A percentile compares a stretch with the other conserved stretches of the same genome.
Conservation (phyloP, 2,329 filamentous ascomycete genomes). For the Elsinoe necatrix region DNA sequence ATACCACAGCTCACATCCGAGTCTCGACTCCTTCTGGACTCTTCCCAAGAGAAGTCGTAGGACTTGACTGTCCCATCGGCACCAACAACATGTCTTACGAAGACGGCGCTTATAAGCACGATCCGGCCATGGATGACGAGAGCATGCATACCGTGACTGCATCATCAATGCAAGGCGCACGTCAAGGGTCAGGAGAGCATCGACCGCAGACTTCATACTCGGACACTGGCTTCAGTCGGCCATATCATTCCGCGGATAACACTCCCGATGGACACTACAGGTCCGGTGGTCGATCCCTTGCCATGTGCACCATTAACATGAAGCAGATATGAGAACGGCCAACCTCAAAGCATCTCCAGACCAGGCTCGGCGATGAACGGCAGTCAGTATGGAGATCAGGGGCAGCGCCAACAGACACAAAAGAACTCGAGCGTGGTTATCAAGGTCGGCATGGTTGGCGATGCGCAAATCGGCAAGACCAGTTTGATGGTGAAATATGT, state of each 20-base stretch:
- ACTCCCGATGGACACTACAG: constrained; percentile 29
- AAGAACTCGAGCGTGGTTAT: constrained; percentile 71
- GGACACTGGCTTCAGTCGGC: constrained; percentile 40
- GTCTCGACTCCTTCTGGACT: neutral
- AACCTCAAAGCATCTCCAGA: constrained; percentile 29
- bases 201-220: constrained; percentile 48
- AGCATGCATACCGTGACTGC: constrained; percentile 42
- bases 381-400: constrained; percentile 25
- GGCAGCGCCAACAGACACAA: constrained; percentile 33
- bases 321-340: constrained; percentile 34
- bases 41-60: neutral
- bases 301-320: constrained; percentile 15
- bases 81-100: constrained; percentile 5
- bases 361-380: constrained; percentile 28
- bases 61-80: neutral
- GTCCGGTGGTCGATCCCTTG: constrained; percentile 36
- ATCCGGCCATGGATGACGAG: constrained; percentile 37
- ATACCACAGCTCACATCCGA: neutral
- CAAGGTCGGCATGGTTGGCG: constrained; percentile 98
- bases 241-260: constrained; percentile 37
- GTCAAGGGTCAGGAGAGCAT: constrained; percentile 32
- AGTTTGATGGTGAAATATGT: constrained; percentile 99
- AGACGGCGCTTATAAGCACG: constrained; percentile 19
- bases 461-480: constrained; percentile 98
- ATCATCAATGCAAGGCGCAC: constrained; percentile 25